Conservation (phyloP, 2,329 filamentous ascomycete genomes). For the Periconia digitata region DNA sequence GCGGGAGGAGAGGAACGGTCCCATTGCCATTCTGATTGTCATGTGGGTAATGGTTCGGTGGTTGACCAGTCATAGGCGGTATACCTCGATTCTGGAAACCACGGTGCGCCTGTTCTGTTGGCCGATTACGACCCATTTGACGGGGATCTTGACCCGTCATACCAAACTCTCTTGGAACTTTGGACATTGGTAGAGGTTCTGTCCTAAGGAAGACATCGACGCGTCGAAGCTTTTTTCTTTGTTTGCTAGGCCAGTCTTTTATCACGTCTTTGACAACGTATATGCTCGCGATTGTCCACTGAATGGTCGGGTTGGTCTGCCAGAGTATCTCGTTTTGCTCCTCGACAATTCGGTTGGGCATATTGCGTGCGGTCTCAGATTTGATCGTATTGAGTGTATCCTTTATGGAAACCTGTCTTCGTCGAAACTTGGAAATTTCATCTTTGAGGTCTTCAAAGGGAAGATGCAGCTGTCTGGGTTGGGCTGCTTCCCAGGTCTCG, state of each 20-base stretch:
- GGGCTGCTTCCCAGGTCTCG: constrained; percentile 28
- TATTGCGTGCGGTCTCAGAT: constrained; percentile 25
- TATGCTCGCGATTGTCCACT: constrained; percentile 33
- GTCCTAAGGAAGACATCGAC: constrained; percentile 35
- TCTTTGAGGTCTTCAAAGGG: constrained; percentile 21
- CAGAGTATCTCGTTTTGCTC: constrained; percentile 27
- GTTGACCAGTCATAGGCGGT: not conserved
- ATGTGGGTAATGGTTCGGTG: not conserved
- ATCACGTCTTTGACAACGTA: constrained; percentile 20
- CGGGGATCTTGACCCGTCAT: not conserved
- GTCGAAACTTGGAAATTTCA: constrained; percentile 24
- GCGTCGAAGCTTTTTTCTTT: constrained; percentile 13
- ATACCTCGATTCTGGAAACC: not conserved
- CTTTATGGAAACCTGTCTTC: constrained; percentile 20
- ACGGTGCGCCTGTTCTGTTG: not conserved
- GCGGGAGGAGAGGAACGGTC: not conserved
- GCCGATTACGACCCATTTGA: not conserved
- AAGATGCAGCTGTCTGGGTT: constrained; percentile 25
- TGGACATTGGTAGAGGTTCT: constrained; percentile 14
- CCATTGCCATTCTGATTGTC: too few relatives aligned
- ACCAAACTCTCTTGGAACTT: constrained; percentile 6
- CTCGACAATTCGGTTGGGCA: constrained; percentile 30
- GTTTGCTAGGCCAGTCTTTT: constrained; percentile 2
- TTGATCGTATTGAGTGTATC: constrained; percentile 23
- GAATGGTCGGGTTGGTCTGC: constrained; percentile 20